Percentiles rank a stretch among this genome's conserved stretches.
phyloP scores from a whole-genome alignment of 2,329 filamentous ascomycete species.

The Penicillium italicum region DNA sequence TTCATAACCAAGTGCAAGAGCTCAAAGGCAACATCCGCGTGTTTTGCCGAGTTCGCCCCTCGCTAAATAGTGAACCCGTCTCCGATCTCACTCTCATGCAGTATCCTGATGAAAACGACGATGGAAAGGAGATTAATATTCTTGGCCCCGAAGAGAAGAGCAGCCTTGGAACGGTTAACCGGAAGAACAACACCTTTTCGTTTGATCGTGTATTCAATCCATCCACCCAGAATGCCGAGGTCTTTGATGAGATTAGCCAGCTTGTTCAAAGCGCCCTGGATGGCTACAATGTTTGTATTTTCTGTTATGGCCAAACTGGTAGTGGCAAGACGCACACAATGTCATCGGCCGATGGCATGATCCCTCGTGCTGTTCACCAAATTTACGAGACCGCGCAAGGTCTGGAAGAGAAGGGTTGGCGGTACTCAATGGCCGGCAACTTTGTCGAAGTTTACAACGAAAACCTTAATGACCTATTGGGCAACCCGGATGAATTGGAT shows the following conservation, averaged over 20 bases:
- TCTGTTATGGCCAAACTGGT: conserved; percentile 96
- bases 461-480: conserved; percentile 85
- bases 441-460: conserved; percentile 99
- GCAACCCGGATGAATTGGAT: conserved; percentile 64
- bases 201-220: conserved; percentile 93
- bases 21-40: conserved; percentile 97
- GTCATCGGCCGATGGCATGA: conserved; percentile 89
- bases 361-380: conserved; percentile 85
- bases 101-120: conserved; percentile 75
- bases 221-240: conserved; percentile 70
- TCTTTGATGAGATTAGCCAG: conserved; percentile 96
- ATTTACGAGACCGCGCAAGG: conserved; percentile 85
- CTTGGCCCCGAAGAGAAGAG: conserved; percentile 79
- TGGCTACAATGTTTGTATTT: conserved; percentile 98
- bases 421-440: conserved; percentile 87
- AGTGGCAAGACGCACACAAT: conserved; percentile 97
- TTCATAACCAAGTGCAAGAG: conserved; percentile 98
- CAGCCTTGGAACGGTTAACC: conserved; percentile 69
- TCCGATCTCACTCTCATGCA: conserved; percentile 68
- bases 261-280: conserved; percentile 94
- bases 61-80: conserved; percentile 54
- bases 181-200: conserved; percentile 78
- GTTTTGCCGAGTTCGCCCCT: conserved; percentile 90
- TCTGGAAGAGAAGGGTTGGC: conserved; percentile 87
- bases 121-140: conserved; percentile 81